Conservation (phyloP, 164 flowering plant genomes). For the Macadamia integrifolia region DNA sequence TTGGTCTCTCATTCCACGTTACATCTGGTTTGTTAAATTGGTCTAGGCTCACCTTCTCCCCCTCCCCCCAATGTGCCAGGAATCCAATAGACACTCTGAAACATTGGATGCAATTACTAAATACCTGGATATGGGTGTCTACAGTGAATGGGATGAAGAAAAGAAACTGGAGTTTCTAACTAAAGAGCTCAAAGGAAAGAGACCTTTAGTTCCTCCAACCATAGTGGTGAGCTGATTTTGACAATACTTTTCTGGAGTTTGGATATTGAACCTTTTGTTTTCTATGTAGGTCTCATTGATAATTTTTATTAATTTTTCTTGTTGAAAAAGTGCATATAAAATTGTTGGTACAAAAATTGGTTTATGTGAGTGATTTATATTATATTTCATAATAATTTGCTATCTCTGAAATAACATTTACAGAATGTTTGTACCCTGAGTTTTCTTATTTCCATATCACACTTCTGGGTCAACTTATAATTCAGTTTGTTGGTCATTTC, state of each 20-base stretch:
- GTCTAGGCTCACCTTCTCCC: slow-evolving; percentile 7
- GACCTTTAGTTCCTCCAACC: slow-evolving; percentile 80
- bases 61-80: slow-evolving; percentile 36
- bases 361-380: no score
- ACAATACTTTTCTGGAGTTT: not conserved
- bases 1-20: slow-evolving; percentile 7
- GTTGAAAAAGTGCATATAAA: not conserved
- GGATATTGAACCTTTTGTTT: not conserved
- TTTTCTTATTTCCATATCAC: no score
- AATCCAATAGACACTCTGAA: slow-evolving; percentile 89
- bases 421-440: no score
- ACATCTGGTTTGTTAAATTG: not conserved
- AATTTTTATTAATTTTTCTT: not conserved
- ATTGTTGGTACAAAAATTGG: no score
- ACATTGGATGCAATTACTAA: slow-evolving; percentile 83
- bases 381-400: no score
- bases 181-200: slow-evolving; percentile 81
- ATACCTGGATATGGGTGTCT: slow-evolving; percentile 84
- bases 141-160: slow-evolving; percentile 95
- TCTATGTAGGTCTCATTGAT: not conserved
- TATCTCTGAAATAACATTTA: no score
- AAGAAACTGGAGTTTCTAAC: slow-evolving; percentile 72
- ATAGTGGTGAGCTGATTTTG: slow-evolving; percentile 51
- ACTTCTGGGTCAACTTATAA: no score
- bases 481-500: no score